phyloP scores from a whole-genome alignment of 495 filamentous ascomycete genomes.

The Podospora anserina region DNA sequence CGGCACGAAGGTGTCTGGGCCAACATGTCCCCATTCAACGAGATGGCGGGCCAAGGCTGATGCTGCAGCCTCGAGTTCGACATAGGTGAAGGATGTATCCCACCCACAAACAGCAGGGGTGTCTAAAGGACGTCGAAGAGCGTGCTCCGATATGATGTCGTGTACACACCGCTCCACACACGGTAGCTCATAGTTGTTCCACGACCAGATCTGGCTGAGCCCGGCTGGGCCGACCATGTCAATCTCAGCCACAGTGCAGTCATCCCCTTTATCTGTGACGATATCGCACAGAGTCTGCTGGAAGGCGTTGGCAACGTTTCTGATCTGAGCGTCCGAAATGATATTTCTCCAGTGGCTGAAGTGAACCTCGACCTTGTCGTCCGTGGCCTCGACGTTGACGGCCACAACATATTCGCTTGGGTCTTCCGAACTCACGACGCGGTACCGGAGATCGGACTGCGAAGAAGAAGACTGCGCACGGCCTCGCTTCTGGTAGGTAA shows the following conservation, averaged over 20 bases:
- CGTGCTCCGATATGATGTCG: constrained; percentile 46
- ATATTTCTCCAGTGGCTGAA: constrained; percentile 56
- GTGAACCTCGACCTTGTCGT: constrained; percentile 44
- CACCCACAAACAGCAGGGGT: constrained; percentile 42
- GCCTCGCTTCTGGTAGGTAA: constrained; percentile 30
- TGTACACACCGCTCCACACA: constrained; percentile 42
- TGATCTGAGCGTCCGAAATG: constrained; percentile 41
- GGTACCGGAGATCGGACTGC: constrained; percentile 19
- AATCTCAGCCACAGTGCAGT: constrained; percentile 25
- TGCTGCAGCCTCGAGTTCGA: constrained; percentile 43
- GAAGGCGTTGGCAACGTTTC: constrained; percentile 50
- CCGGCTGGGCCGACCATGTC: constrained; percentile 15
- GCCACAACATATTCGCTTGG: constrained; percentile 56
- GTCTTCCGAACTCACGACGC: constrained; percentile 42
- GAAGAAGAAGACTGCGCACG: background rate
- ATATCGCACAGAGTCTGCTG: constrained; percentile 45
- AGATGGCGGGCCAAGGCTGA: constrained; percentile 43
- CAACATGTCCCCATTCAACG: constrained; percentile 38
- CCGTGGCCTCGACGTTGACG: constrained; percentile 54
- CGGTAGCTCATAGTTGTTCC: constrained; percentile 26
- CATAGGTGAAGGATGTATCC: constrained; percentile 59
- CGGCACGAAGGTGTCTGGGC: constrained; percentile 51
- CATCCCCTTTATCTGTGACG: constrained; percentile 18
- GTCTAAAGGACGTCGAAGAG: constrained; percentile 37
- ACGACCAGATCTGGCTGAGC: constrained; percentile 16